Evolutionary conservation across 2,329 filamentous ascomycete species (phyloP), one percentile per base, ranked within the genome.

Genomic region (Alternaria ventricosa): DNA sequence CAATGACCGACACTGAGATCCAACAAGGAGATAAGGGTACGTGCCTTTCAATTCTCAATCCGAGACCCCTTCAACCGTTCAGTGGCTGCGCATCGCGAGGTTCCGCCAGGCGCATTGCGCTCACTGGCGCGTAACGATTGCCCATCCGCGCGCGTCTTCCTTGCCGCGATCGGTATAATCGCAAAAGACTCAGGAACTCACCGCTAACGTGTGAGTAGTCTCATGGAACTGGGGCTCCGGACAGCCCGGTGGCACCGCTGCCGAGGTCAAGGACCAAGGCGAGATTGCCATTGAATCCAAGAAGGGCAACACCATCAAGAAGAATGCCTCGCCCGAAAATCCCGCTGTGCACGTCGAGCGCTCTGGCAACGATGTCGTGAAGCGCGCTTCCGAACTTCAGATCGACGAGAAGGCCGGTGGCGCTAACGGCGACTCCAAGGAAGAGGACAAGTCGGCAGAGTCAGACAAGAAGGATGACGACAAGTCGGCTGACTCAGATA

Each of bases 341-440:
- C 88, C 88, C 3, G 89, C 88, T 30, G 86, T 90, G 6, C 85
- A 86, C 66, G 79, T 90, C 70, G 82, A 83, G 70, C 83, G 87
- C 49, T 81, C 83, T 13, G 88, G 88, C 51, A 89, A 90, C 70
- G 88, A 90, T 75, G 88, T 90, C 20, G 87, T 89, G 56, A 90
- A 90, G 81, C 84, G 83, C 65, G 87, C 88, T 12, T 86, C 83
- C 46, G 88, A 90, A 78, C 80, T 90, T 27, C 83, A 85, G 4
- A 81, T 90, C 33, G 86, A 89, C 60, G 74, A 85, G 69, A 79
- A 79, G 69, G 75, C 76, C 44, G 72, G 75, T 28, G 78, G 73
- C 18, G 70, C 79, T 45, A 79, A 82, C 60, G 76, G 81, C 63
- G 75, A 75, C n/a, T 70, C 77, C 47, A 74, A 80, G 69, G 67